Evolutionary conservation across 257 asterid species (phyloP).

Genomic region (Marsdenia floribunda): DNA sequence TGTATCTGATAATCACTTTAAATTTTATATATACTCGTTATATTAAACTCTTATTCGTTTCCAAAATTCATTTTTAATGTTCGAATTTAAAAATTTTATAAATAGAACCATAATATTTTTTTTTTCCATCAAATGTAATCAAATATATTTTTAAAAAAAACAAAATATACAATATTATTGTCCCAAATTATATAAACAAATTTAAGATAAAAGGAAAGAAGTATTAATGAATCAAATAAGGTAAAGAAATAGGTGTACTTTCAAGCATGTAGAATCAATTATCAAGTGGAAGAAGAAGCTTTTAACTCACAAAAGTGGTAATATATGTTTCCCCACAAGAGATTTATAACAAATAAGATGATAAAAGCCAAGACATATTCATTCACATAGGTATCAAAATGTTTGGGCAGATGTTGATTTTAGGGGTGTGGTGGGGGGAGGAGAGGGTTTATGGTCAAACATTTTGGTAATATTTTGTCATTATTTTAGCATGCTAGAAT

Average conservation of each 20-base stretch:
- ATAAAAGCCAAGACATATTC: background rate
- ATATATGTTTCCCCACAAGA: background rate
- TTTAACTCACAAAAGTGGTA: conserved; percentile 11
- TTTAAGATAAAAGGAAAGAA: background rate
- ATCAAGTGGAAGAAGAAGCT: conserved; percentile 14
- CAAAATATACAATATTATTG: too few relatives aligned
- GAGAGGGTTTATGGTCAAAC: background rate
- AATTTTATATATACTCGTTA: too few relatives aligned
- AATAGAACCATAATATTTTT: too few relatives aligned
- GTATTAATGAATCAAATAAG: background rate
- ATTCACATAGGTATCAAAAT: background rate
- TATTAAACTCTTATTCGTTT: too few relatives aligned
- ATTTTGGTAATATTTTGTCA: background rate
- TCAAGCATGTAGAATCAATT: background rate
- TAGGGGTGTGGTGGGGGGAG: background rate
- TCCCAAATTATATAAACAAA: too few relatives aligned
- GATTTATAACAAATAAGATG: too few relatives aligned
- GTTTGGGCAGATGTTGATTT: background rate
- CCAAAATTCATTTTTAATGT: too few relatives aligned
- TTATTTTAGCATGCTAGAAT: conserved; percentile 5
- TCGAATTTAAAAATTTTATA: too few relatives aligned
- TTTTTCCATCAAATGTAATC: too few relatives aligned
- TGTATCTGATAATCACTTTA: too few relatives aligned
- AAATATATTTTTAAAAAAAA: too few relatives aligned
- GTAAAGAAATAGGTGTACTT: background rate